phyloP scores from a whole-genome alignment of 106 monocot species.

The Dendrobium nobile region DNA sequence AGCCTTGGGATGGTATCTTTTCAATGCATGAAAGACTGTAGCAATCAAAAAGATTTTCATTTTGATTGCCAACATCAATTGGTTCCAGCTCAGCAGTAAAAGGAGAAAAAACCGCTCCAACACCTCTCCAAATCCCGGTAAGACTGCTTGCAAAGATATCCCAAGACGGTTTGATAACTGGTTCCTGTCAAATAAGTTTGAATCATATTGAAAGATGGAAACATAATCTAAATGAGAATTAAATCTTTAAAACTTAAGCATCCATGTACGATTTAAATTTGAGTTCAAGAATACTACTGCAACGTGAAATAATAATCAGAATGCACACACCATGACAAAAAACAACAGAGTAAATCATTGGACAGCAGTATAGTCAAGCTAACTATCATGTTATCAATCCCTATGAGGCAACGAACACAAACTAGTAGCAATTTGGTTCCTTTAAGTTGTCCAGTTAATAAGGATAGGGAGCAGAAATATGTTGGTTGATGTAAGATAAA shows the following conservation, averaged over 20 bases:
- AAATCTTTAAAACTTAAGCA: conserved; percentile 3
- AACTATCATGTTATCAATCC: too few species aligned
- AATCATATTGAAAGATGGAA: neutral
- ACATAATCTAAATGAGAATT: neutral
- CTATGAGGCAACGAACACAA: too few species aligned
- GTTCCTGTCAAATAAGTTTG: conserved; percentile 47
- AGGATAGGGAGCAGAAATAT: too few species aligned
- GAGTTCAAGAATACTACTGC: neutral
- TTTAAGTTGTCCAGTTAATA: too few species aligned
- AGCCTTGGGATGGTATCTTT: conserved; percentile 25
- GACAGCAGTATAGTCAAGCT: too few species aligned
- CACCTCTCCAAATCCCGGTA: conserved; percentile 90
- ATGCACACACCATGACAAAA: neutral
- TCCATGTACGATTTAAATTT: neutral
- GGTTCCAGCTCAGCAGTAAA: conserved; percentile 88
- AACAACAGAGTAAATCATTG: too few species aligned
- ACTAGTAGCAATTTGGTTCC: too few species aligned
- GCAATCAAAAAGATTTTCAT: conserved; percentile 87
- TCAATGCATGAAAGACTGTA: conserved; percentile 72
- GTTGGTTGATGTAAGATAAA: too few species aligned
- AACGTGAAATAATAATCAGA: neutral
- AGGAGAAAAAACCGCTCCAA: conserved; percentile 91
- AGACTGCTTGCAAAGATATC: conserved; percentile 73
- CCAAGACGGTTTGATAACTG: conserved; percentile 87
- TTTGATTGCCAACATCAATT: conserved; percentile 51